Percentiles rank a stretch among this genome's conserved stretches.
These are phyloP conservation scores for Rhizopogon vesiculosus DNA, from an alignment of 768 basidiomycete genomes.

Conservation along the genomic window DNA sequence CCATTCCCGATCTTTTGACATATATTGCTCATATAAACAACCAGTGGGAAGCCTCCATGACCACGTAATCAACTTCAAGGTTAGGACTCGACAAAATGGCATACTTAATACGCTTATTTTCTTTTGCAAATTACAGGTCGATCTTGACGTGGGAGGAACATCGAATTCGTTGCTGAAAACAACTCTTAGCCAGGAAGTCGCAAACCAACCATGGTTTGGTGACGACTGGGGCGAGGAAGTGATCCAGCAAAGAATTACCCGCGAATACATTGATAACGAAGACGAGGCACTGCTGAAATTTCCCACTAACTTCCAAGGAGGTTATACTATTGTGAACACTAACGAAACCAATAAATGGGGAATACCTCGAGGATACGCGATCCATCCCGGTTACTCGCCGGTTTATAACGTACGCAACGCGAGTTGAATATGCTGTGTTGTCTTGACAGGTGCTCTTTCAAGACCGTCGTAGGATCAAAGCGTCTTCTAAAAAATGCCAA, in stretches of 20 bases:
- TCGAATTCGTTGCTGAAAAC: constrained; percentile 53
- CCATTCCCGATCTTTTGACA: neutral
- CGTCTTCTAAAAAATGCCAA: constrained; percentile 57
- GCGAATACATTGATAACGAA: constrained; percentile 46
- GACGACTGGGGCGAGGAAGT: constrained; percentile 53
- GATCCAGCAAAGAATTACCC: constrained; percentile 48
- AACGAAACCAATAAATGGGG: constrained; percentile 53
- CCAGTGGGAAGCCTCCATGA: constrained; percentile 67
- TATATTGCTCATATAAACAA: neutral
- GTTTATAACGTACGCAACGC: constrained; percentile 39
- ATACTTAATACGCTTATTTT: neutral
- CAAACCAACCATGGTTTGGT: constrained; percentile 51
- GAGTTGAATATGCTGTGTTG: neutral
- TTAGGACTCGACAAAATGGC: constrained; percentile 6
- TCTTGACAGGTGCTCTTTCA: neutral
- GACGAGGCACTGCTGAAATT: constrained; percentile 46
- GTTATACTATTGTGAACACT: constrained; percentile 52
- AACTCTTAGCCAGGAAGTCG: constrained; percentile 43
- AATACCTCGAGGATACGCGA: constrained; percentile 51
- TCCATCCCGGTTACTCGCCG: constrained; percentile 55
- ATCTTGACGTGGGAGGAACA: constrained; percentile 59
- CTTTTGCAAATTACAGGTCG: constrained; percentile 44
- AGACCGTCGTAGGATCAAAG: constrained; percentile 59
- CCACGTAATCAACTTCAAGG: constrained; percentile 63
- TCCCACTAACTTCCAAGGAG: constrained; percentile 52